Evolutionary conservation across 2,329 filamentous ascomycete genomes (phyloP).

Genomic region (Cadophora sp.): DNA sequence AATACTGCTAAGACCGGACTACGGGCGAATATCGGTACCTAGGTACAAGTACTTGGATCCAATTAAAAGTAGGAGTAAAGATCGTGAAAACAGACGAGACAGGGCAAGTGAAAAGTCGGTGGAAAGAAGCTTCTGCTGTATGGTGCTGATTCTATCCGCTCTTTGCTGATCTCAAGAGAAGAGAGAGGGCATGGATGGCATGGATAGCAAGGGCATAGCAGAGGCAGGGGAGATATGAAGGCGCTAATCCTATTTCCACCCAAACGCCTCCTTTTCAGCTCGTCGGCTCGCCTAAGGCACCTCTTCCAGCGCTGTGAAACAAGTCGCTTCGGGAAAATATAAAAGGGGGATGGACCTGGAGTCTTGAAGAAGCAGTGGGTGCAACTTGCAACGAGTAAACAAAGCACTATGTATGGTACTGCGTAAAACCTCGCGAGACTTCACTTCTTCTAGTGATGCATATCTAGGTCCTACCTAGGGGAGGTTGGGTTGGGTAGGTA

Average conservation of each 20-base stretch:
- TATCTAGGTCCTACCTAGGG: too few species aligned
- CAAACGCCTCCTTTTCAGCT: constrained; percentile 6
- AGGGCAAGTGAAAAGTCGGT: background rate
- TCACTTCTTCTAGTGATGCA: background rate
- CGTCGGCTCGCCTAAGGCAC: constrained; percentile 9
- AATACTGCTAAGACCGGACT: background rate
- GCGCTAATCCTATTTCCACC: constrained; percentile 10
- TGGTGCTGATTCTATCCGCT: too few species aligned
- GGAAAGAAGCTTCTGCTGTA: background rate
- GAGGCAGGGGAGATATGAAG: background rate
- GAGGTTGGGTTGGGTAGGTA: too few species aligned
- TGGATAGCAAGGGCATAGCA: background rate
- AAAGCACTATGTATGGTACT: background rate
- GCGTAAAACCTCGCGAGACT: background rate
- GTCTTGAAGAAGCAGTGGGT: background rate
- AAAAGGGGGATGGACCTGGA: background rate
- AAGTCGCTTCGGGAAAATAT: background rate
- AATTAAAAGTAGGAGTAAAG: background rate
- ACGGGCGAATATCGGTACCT: background rate
- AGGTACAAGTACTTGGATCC: background rate
- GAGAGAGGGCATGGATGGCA: too few species aligned
- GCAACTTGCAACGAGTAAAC: constrained; percentile 12
- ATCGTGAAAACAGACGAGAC: background rate
- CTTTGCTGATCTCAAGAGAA: background rate
- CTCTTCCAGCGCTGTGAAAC: constrained; percentile 8